These are phyloP conservation scores for Geosiphon pyriformis DNA, from an alignment of 192 early-diverging fungal species.

Conservation along the genomic window DNA sequence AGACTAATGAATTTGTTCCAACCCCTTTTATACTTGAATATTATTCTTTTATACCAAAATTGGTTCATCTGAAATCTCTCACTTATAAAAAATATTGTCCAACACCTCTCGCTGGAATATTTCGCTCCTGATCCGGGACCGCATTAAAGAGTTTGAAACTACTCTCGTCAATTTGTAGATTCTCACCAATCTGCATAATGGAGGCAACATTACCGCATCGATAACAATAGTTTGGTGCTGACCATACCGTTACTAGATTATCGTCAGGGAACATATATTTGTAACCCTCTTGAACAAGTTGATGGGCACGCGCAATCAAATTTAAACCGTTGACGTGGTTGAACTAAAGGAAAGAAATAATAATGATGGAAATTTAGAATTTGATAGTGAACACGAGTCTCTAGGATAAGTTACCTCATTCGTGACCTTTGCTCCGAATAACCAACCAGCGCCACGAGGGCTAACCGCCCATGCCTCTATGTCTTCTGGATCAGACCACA, in stretches of 20 bases:
- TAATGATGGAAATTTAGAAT: not conserved
- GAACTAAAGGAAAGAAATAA: conserved; percentile 49
- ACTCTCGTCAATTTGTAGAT: conserved; percentile 68
- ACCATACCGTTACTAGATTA: conserved; percentile 94
- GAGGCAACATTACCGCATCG: conserved; percentile 96
- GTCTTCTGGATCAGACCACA: conserved; percentile 97
- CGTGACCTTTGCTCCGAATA: conserved; percentile 93
- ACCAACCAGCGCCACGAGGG: conserved; percentile 91
- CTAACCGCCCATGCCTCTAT: conserved; percentile 89
- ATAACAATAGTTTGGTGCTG: conserved; percentile 97
- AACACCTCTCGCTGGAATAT: conserved; percentile 35
- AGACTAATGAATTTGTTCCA: too few species aligned
- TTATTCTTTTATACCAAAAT: too few species aligned
- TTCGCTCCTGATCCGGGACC: conserved; percentile 83
- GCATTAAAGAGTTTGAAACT: conserved; percentile 96
- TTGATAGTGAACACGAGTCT: not conserved
- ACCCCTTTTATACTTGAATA: too few species aligned
- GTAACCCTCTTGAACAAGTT: conserved; percentile 97
- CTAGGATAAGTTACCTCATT: conserved; percentile 58
- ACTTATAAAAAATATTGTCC: conserved; percentile 46
- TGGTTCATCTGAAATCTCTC: too few species aligned
- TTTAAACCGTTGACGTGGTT: conserved; percentile 87
- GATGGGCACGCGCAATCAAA: conserved; percentile 92
- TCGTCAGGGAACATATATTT: conserved; percentile 93
- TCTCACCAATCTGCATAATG: conserved; percentile 81